phyloP scores from a whole-genome alignment of 2,329 filamentous ascomycete genomes.

The Geosmithia morbida region DNA sequence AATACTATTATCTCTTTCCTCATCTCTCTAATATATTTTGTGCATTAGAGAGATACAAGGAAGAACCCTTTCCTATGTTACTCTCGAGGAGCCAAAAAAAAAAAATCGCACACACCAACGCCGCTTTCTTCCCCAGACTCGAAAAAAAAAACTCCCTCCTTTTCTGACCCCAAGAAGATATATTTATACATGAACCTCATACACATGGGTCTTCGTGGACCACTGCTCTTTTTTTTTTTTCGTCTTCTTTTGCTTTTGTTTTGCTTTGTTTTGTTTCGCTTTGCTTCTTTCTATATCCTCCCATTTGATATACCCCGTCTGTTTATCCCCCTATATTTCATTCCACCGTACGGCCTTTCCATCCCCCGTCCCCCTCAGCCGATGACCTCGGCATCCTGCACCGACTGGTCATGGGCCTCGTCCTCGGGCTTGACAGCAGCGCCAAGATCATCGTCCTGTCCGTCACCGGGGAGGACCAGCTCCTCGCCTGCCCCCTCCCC shows the following conservation, averaged over 20 bases:
- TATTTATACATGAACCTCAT: not conserved
- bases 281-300: not conserved
- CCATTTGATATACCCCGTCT: not conserved
- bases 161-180: not conserved
- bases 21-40: too few species aligned
- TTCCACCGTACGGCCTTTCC: not conserved
- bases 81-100: too few species aligned
- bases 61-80: too few species aligned
- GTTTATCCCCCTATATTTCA: not conserved
- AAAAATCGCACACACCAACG: not conserved
- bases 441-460: not conserved
- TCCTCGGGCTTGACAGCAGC: slow-evolving; percentile 42
- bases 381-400: slow-evolving; percentile 23
- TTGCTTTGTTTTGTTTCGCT: not conserved
- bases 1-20: too few species aligned
- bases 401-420: slow-evolving; percentile 3
- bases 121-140: not conserved
- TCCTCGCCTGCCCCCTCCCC: slow-evolving; percentile 56
- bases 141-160: too few species aligned
- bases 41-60: too few species aligned
- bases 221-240: not conserved
- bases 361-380: slow-evolving; percentile 6
- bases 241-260: not conserved
- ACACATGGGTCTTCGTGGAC: not conserved
- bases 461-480: slow-evolving; percentile 16